phyloP scores from a whole-genome alignment of 2,329 filamentous ascomycete species.

The Emmonsiellopsis sp. region DNA sequence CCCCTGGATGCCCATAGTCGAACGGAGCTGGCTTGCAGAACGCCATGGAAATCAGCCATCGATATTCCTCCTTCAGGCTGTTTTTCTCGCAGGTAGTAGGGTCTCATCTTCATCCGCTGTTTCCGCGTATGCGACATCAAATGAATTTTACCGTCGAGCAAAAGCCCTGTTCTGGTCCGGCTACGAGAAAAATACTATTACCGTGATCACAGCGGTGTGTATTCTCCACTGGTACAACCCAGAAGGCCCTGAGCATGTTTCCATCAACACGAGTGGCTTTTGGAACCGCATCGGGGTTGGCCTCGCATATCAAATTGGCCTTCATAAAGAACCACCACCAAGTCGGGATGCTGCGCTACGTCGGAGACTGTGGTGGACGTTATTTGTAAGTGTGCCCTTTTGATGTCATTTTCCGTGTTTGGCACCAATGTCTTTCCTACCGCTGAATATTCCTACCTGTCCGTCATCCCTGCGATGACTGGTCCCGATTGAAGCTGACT shows the following conservation, averaged over 20 bases:
- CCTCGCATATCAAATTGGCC: slow-evolving; percentile 35
- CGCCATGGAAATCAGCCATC: slow-evolving; percentile 18
- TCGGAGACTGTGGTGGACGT: slow-evolving; percentile 36
- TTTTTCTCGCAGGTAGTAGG: slow-evolving; percentile 35
- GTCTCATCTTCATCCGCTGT: slow-evolving; percentile 27
- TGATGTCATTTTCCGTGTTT: neutral
- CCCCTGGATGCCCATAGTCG: slow-evolving; percentile 27
- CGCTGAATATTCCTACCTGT: neutral
- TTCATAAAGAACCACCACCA: slow-evolving; percentile 33
- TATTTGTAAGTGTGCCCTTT: slow-evolving; percentile 24
- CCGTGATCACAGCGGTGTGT: slow-evolving; percentile 22
- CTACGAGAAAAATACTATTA: slow-evolving; percentile 24
- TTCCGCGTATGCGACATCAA: slow-evolving; percentile 19
- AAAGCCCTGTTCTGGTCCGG: slow-evolving; percentile 26
- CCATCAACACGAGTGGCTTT: slow-evolving; percentile 36
- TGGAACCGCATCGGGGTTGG: slow-evolving; percentile 36
- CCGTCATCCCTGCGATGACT: too few species aligned
- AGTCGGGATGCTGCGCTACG: slow-evolving; percentile 28
- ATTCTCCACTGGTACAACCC: slow-evolving; percentile 29
- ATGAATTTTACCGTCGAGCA: slow-evolving; percentile 25
- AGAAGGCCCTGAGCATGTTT: slow-evolving; percentile 27
- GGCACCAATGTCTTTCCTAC: neutral
- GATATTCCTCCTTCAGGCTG: slow-evolving; percentile 27
- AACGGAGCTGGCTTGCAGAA: slow-evolving; percentile 22
- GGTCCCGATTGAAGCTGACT: neutral